These are phyloP conservation scores for Gynochthodes officinalis DNA, from an alignment of 257 asterid species.

Conservation along the genomic window DNA sequence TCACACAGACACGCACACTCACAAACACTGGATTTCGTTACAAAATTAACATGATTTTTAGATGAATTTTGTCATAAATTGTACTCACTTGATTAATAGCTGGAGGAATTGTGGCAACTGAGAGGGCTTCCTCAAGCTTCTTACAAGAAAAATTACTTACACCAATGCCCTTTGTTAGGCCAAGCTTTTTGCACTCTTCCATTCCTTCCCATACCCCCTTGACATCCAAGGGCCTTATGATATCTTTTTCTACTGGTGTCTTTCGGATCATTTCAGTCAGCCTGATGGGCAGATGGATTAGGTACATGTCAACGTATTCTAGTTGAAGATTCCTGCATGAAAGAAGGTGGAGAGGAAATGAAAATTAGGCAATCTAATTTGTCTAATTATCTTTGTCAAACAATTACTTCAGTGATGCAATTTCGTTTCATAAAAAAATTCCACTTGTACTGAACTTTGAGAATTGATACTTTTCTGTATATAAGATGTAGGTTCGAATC, in stretches of 20 bases:
- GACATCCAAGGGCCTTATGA: slow-evolving; percentile 36
- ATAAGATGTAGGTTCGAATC: too few relatives aligned
- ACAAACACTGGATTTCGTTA: too few relatives aligned
- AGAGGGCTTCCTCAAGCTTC: slow-evolving; percentile 30
- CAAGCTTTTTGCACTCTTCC: slow-evolving; percentile 60
- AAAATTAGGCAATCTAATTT: too few relatives aligned
- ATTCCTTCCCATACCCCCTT: slow-evolving; percentile 61
- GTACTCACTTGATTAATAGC: slow-evolving; percentile 52
- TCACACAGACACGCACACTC: too few relatives aligned
- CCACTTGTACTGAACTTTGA: too few relatives aligned
- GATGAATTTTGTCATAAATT: too few relatives aligned
- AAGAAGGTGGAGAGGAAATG: background rate
- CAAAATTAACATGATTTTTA: too few relatives aligned
- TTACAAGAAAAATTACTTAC: slow-evolving; percentile 62
- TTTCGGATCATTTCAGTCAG: slow-evolving; percentile 24
- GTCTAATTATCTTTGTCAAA: too few relatives aligned
- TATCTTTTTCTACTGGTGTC: slow-evolving; percentile 29
- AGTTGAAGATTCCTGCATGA: slow-evolving; percentile 39
- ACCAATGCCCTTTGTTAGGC: slow-evolving; percentile 64
- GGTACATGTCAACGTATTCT: slow-evolving; percentile 63
- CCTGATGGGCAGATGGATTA: slow-evolving; percentile 53
- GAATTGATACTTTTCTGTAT: too few relatives aligned
- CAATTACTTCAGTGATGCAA: background rate
- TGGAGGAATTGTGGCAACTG: slow-evolving; percentile 51
- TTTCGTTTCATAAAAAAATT: too few relatives aligned